Evolutionary conservation across 2,329 filamentous ascomycete species (phyloP), one percentile per base, ranked within the genome.

Genomic region (Sarocladium kiliense): DNA sequence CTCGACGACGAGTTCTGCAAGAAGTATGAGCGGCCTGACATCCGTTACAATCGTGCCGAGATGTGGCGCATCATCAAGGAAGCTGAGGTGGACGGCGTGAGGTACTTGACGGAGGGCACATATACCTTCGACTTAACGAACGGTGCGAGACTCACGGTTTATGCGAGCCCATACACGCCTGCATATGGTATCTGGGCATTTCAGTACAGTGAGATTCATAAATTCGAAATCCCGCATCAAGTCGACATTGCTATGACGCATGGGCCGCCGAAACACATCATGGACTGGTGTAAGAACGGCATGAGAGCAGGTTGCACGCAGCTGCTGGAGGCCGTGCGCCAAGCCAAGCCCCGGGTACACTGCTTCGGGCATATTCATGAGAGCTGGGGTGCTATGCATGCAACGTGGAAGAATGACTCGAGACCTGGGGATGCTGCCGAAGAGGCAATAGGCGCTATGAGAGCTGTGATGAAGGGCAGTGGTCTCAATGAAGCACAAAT

Each of bases 361-460:
- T 82, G 79, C 63, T 84, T 82, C 56, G 80, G 80, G 0, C 81
- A 84, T 58, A 77, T 83, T n/a, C 81, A 84, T 61, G 78, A 82
- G 59, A 75, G 71, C 0, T 86, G 81, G 79, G 84, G 84, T 2
- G 76, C 73, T 0, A 77, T 76, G 54, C 57, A 80, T 2, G 74
- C 82, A 0, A 67, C 69, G 1, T 87, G 83, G 84, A 67, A 64
- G 12, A 21, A 59, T 9, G 61, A 56, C n/a, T 53, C 32, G 25
- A 39, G 21, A 18, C 50, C 21, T 3, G 16, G 50, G 4, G 36
- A 41, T 27, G 23, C 5, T 7, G 36, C 18, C 3, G 50, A 26
- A 5, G 71, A 68, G 0, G 71, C 67, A 50, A 74, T 80, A 50
- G 66, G 64, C 1, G 32, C 34, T 11, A 53, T 55, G 1, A 32